These are phyloP conservation scores for Dioscorea zingiberensis DNA, from an alignment of 106 monocot species.

Conservation along the genomic window DNA sequence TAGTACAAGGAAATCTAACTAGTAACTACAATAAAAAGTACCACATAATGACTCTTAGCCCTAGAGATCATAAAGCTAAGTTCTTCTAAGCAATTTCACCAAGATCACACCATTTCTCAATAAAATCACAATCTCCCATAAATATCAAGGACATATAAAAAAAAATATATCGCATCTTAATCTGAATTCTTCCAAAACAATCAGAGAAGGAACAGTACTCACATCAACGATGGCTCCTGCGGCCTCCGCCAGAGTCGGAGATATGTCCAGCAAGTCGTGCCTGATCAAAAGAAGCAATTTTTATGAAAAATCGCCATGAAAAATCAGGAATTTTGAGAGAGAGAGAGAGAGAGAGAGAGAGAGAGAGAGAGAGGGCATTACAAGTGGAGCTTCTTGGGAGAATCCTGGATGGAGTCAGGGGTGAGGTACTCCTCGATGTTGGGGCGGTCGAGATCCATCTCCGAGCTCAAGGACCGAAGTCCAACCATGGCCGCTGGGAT, in stretches of 20 bases:
- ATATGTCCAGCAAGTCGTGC: slow-evolving; percentile 71
- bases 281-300: slow-evolving; percentile 16
- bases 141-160: no score
- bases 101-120: no score
- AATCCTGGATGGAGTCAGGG: slow-evolving; percentile 41
- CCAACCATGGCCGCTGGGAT: slow-evolving; percentile 15
- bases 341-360: no score
- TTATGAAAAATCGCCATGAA: not conserved
- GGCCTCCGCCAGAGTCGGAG: slow-evolving; percentile 61
- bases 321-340: not conserved
- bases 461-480: slow-evolving; percentile 24
- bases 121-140: no score
- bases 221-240: slow-evolving; percentile 78
- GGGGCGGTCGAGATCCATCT: slow-evolving; percentile 59
- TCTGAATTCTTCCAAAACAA: no score
- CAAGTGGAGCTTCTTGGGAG: slow-evolving; percentile 56
- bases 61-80: no score
- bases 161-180: no score
- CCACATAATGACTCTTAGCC: no score
- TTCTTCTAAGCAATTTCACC: no score
- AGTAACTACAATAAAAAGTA: no score
- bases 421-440: slow-evolving; percentile 79
- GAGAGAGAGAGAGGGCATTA: slow-evolving; percentile 11
- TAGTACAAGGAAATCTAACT: no score
- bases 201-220: slow-evolving; percentile 7